Percentiles rank a stretch among this genome's conserved stretches.
These are phyloP conservation scores for Thelonectria discophora DNA, from an alignment of 2,329 filamentous ascomycete genomes.

Conservation along the genomic window DNA sequence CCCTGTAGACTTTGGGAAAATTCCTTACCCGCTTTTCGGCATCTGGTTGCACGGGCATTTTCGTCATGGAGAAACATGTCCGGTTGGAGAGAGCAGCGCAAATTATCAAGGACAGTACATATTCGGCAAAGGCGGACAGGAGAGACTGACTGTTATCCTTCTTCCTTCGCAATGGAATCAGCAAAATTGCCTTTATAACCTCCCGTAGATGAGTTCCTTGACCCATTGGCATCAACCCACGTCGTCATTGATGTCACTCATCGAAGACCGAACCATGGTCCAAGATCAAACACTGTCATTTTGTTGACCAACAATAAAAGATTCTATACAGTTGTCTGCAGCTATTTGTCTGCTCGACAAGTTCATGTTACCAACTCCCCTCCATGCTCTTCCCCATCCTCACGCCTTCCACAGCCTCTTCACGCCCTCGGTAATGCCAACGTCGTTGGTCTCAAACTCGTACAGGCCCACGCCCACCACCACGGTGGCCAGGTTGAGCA, in stretches of 20 bases:
- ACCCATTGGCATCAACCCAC: neutral
- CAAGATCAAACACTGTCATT: slow-evolving; percentile 1
- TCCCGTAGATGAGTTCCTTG: neutral
- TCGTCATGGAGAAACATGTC: neutral
- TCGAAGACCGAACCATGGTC: neutral
- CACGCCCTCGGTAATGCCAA: slow-evolving; percentile 89
- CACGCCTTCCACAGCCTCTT: slow-evolving; percentile 90
- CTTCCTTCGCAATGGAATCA: neutral
- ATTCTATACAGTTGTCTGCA: slow-evolving; percentile 43
- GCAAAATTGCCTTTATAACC: neutral
- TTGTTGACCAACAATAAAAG: slow-evolving; percentile 20
- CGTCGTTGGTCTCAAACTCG: slow-evolving; percentile 99
- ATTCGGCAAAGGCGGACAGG: neutral
- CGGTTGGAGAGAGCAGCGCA: neutral
- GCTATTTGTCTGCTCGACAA: slow-evolving; percentile 37
- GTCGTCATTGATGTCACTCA: neutral
- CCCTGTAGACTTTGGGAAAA: neutral
- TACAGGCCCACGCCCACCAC: slow-evolving; percentile 89
- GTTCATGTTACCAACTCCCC: slow-evolving; percentile 26
- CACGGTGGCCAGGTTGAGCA: slow-evolving; percentile 79
- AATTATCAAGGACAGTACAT: neutral
- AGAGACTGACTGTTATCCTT: neutral
- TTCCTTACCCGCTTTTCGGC: slow-evolving; percentile 10
- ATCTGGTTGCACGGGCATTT: neutral
- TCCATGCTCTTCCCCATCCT: slow-evolving; percentile 24